phyloP scores from a whole-genome alignment of 768 basidiomycete species.

The Hirschioporus abietinus region DNA sequence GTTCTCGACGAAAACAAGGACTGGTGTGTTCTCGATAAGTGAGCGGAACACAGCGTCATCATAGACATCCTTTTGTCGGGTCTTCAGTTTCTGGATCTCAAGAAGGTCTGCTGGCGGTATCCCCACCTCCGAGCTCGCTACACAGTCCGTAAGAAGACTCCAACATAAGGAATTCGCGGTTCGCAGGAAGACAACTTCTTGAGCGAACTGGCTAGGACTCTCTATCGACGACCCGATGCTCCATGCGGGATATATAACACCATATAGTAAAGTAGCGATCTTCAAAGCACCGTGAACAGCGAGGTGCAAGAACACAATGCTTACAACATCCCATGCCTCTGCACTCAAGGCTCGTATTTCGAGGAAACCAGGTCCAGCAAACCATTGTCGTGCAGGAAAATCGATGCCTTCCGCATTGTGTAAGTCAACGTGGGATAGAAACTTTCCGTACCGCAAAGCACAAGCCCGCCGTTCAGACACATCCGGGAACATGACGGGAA shows the following conservation, averaged over 20 bases:
- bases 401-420: conserved; percentile 74
- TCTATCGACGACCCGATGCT: conserved; percentile 41
- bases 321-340: conserved; percentile 66
- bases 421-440: conserved; percentile 69
- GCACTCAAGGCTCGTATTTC: conserved; percentile 54
- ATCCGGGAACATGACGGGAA: conserved; percentile 52
- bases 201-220: conserved; percentile 30
- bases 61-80: conserved; percentile 65
- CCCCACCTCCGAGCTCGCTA: conserved; percentile 32
- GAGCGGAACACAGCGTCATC: conserved; percentile 57
- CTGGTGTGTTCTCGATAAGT: conserved; percentile 60
- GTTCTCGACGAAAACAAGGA: conserved; percentile 66
- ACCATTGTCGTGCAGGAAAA: conserved; percentile 65
- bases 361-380: conserved; percentile 58
- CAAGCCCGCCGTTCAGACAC: conserved; percentile 40
- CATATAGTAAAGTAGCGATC: conserved; percentile 66
- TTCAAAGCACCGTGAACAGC: conserved; percentile 62
- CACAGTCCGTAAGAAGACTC: conserved; percentile 51
- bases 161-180: conserved; percentile 62
- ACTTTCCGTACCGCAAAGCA: conserved; percentile 62
- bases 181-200: conserved; percentile 47
- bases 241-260: conserved; percentile 80
- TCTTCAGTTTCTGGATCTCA: conserved; percentile 64
- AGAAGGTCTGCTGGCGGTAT: conserved; percentile 45
- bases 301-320: conserved; percentile 57